Evolutionary conservation across 225 moss, liverwort and hornwort species (phyloP).

Genomic region (Antitrichia curtipendula): DNA sequence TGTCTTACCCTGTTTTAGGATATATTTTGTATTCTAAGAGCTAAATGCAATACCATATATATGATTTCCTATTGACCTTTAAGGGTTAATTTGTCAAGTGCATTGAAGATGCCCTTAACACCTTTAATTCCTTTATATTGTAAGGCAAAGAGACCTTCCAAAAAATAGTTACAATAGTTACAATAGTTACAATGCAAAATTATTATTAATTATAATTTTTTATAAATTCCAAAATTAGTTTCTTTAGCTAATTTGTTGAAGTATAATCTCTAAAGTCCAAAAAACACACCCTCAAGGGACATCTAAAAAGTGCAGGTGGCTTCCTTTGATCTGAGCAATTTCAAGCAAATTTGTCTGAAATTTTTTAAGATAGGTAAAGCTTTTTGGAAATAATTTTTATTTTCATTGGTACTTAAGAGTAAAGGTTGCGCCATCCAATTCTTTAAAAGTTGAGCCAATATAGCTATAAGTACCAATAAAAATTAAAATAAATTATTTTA

Average conservation of each 20-base stretch:
- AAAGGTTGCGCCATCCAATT: background rate
- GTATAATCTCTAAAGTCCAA: background rate
- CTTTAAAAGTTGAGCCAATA: accelerated
- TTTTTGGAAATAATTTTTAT: background rate
- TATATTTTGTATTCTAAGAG: no score
- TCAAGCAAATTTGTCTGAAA: background rate
- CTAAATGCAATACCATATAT: no score
- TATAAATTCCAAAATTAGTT: accelerated
- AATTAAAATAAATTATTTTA: background rate
- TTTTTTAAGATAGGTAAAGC: background rate
- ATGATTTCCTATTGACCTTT: no score
- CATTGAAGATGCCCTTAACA: no score
- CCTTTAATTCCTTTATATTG: no score
- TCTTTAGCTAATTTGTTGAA: background rate
- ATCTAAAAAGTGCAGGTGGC: accelerated
- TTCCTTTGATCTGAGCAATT: background rate
- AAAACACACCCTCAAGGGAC: background rate
- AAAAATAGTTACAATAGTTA: no score
- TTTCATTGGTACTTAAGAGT: background rate
- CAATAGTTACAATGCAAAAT: background rate
- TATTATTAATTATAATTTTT: background rate
- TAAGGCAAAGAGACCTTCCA: no score
- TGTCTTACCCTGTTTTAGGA: no score
- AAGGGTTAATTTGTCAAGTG: no score
- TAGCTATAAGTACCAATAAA: background rate